phyloP scores from a whole-genome alignment of 2,329 filamentous ascomycete genomes.

The Fonsecaea multimorphosa region DNA sequence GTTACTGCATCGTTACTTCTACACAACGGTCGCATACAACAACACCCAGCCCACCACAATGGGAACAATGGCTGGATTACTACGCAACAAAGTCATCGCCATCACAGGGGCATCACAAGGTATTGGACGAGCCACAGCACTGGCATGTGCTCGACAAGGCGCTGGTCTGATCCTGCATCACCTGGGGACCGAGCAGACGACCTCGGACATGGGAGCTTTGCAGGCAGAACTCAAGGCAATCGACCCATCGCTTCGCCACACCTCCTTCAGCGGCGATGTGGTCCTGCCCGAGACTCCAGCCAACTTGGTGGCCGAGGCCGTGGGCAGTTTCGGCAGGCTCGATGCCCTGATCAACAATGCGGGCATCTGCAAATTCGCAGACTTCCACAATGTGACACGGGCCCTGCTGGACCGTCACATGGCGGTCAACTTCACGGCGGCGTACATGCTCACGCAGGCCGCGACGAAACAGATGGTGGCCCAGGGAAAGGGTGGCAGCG shows the following conservation, averaged over 20 bases:
- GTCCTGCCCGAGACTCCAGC: constrained; percentile 11
- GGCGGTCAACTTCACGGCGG: constrained; percentile 50
- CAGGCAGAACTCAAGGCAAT: constrained; percentile 9
- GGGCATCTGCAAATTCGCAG: constrained; percentile 43
- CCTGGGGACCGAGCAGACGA: constrained; percentile 16
- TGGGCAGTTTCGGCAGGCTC: constrained; percentile 12
- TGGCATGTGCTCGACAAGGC: constrained; percentile 19
- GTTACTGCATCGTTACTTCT: too few species aligned
- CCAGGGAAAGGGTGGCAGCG: constrained; percentile 49
- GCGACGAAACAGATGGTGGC: constrained; percentile 59
- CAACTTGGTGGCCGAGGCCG: constrained; percentile 14
- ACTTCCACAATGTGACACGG: constrained; percentile 16
- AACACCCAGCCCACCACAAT: neutral
- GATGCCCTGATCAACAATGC: constrained; percentile 40
- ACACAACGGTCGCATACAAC: too few species aligned
- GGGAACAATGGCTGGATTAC: constrained; percentile 9
- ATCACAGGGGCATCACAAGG: constrained; percentile 19
- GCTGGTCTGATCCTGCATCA: constrained; percentile 16
- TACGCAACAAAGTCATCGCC: constrained; percentile 21
- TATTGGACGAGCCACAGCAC: constrained; percentile 14
- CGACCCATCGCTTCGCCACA: constrained; percentile 15
- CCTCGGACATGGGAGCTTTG: constrained; percentile 9
- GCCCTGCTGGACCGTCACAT: constrained; percentile 20
- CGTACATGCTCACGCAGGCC: constrained; percentile 56
- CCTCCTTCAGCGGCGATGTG: constrained; percentile 20